Evolutionary conservation across 164 flowering plant species (phyloP), one percentile per base, ranked within the genome.

Genomic region (Magnolia changhungtana): DNA sequence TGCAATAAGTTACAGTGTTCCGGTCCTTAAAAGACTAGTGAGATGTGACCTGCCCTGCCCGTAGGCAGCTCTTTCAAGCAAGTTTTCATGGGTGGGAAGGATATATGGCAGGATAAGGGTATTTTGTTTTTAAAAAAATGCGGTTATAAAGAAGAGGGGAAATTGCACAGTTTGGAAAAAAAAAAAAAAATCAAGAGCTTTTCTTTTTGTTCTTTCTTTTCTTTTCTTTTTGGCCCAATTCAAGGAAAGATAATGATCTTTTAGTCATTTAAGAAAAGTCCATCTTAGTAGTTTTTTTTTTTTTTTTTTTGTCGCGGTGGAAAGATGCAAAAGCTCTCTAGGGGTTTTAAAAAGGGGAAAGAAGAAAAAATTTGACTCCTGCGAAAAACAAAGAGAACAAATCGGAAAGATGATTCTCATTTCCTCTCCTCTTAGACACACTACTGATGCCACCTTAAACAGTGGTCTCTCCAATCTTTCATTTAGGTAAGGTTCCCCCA

Each of bases 1-100:
- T 77, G 85, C 84, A 88, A 84, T 87, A 87, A 86, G 78, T 68
- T 68, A 31, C 69, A 68, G 6, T 68, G 71, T 37, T 67, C 29
- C 49, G 14, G 50, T 67, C n/a, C 49, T 27, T 80, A 16, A 20
- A 75, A 29, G 63, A 63, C 45, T 67, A 21, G 64, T 66, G 71
- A 50, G 29, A 65, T 37, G 59, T 24, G 21, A 19, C 50, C 77
- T 67, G 29, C 65, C 72, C 66, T 67, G 24, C 72, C 72, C 37
- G 24, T 19, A 21, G 63, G 16, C 6, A 8, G 61, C 18, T 8
- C 20, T 21, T 27, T 27, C 49, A 66, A 50, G 49, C 71, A 61
- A 19, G 65, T 59, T 61, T 72, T 61, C 27, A 1, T 75, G 20
- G 72, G n/a, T 29, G 23, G 14, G 29, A 14, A 67, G 50, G 14